Evolutionary conservation across 441 rosid species (phyloP).

Genomic region (Arabidopsis hybrid): DNA sequence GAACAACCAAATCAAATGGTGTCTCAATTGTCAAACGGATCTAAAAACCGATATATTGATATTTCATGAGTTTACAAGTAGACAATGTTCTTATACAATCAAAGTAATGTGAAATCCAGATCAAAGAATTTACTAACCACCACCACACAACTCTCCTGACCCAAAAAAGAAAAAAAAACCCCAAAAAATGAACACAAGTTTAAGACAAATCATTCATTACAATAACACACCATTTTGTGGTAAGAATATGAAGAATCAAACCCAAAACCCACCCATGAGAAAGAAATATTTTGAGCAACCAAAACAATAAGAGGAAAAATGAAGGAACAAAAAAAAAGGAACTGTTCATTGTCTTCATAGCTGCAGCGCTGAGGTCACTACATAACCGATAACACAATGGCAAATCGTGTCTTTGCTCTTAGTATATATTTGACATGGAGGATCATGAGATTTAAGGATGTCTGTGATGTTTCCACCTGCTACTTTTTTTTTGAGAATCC

Average conservation of each 20-base stretch:
- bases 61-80: slow-evolving; percentile 32
- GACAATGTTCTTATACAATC: slow-evolving; percentile 1
- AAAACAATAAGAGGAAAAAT: slow-evolving; percentile 4
- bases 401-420: slow-evolving; percentile 25
- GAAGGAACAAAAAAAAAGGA: neutral
- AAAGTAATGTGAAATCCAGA: slow-evolving; percentile 32
- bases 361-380: slow-evolving; percentile 34
- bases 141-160: slow-evolving; percentile 36
- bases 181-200: neutral
- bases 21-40: slow-evolving; percentile 8
- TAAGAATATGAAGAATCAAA: slow-evolving; percentile 24
- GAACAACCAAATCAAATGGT: neutral
- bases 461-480: slow-evolving; percentile 24
- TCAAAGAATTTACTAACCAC: slow-evolving; percentile 40
- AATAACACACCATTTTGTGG: slow-evolving; percentile 32
- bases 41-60: neutral
- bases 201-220: slow-evolving; percentile 27
- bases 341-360: slow-evolving; percentile 28
- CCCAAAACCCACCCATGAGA: slow-evolving; percentile 23
- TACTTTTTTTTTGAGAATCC: neutral
- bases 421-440: slow-evolving; percentile 26
- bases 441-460: slow-evolving; percentile 6
- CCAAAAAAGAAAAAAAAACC: slow-evolving; percentile 1
- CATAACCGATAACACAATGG: slow-evolving; percentile 24
- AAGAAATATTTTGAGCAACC: neutral